phyloP scores from a whole-genome alignment of 176 grass and related monocot species.

The Musa troglodytarum region DNA sequence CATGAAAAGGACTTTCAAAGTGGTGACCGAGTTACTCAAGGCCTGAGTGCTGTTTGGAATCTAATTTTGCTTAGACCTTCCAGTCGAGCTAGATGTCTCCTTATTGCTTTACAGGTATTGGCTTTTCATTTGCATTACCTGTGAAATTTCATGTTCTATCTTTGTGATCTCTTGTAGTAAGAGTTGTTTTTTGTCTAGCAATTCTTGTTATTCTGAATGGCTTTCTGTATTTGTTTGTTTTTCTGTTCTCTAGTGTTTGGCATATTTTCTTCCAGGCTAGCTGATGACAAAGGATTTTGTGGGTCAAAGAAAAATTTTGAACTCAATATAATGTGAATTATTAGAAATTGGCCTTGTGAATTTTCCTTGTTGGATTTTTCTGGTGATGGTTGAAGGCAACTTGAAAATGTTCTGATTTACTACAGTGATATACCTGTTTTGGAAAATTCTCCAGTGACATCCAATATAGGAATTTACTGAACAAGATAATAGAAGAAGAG shows the following conservation, averaged over 20 bases:
- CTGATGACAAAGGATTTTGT: background rate
- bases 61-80: conserved; percentile 85
- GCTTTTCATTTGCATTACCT: background rate
- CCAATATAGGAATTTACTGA: too few species aligned
- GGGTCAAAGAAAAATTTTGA: background rate
- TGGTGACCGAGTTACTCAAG: conserved; percentile 89
- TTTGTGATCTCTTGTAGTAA: background rate
- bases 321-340: background rate
- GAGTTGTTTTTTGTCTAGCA: background rate
- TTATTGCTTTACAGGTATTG: conserved; percentile 86
- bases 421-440: too few species aligned
- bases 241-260: background rate
- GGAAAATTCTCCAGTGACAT: too few species aligned
- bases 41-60: conserved; percentile 91
- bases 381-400: too few species aligned
- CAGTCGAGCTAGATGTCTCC: conserved; percentile 64
- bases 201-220: background rate
- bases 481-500: too few species aligned
- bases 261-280: background rate
- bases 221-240: background rate
- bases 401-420: too few species aligned
- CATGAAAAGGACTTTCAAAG: conserved; percentile 62
- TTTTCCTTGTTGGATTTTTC: too few species aligned
- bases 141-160: background rate
- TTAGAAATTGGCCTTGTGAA: background rate